Evolutionary conservation across 345 rosid genomes (phyloP), one percentile per base, ranked within the genome.

Genomic region (Geranium rotundifolium): DNA sequence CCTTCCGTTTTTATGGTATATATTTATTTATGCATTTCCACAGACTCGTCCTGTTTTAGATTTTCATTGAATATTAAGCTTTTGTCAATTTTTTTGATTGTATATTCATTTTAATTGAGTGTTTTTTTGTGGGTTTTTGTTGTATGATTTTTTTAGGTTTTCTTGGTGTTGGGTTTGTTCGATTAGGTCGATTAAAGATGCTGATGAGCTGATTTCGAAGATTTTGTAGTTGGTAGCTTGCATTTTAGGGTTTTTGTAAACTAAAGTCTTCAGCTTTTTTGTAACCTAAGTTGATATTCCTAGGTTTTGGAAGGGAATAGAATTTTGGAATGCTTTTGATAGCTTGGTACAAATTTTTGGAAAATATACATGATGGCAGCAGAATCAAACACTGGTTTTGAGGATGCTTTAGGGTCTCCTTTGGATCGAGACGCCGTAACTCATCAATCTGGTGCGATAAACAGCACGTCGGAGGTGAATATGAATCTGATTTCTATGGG

Each of bases 351-450:
- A 4, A 17, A 17, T 4, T 55, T 17, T 3, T 17, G 17, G 41
- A 34, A 34, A 34, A 4, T 34, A 34, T 4, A 34, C 27, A 23
- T 72, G 67, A 85, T 90, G 97, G 85, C 89, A 20, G 84, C 88
- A 31, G 82, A 83, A 68, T 80, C 87, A 15, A 80, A 80, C 71
- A 20, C 80, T 39, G 85, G 84, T 61, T 76, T 85, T 63, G 67
- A 70, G 61, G 73, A 46, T 54, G 57, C 68, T 57, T 62, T 76
- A 56, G 75, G 67, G 52, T 76, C 76, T 56, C 61, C 79, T 29
- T 71, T 77, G 74, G 74, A 70, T 58, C 76, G 74, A 60, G 79
- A 81, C 59, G 88, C 84, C 12, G 67, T 82, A 18, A 77, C 85
- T 54, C 82, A 83, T 50, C 89, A 82, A 56, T 65, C 82, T 4